Percentiles rank a stretch among this genome's conserved stretches.
Conservation (phyloP, 768 basidiomycete genomes). For the Lentinula raphanica region DNA sequence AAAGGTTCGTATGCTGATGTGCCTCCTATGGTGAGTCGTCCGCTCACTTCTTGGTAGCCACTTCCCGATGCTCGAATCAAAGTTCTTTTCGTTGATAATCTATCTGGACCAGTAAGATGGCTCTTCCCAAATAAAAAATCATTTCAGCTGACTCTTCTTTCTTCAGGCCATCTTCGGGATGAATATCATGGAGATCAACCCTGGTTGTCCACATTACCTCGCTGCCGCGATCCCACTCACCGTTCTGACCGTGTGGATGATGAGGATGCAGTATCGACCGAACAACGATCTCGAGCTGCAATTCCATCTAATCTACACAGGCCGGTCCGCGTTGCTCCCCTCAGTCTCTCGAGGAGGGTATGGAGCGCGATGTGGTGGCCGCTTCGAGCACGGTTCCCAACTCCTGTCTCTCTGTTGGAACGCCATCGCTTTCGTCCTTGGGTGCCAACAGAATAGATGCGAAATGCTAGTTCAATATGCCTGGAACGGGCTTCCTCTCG, state of each 20-base stretch:
- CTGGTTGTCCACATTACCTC: slow-evolving; percentile 26
- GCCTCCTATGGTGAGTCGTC: background rate
- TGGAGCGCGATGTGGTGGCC: slow-evolving; percentile 3
- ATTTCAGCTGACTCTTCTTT: background rate
- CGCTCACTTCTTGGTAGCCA: slow-evolving; percentile 11
- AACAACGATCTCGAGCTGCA: background rate
- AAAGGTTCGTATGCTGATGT: slow-evolving; percentile 11
- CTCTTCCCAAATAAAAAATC: background rate
- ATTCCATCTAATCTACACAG: background rate
- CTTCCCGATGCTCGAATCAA: slow-evolving; percentile 22
- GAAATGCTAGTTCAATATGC: too few relatives aligned
- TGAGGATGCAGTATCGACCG: slow-evolving; percentile 33
- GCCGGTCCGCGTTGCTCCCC: background rate
- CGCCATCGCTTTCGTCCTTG: too few relatives aligned
- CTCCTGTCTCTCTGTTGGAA: too few relatives aligned
- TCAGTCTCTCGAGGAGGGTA: background rate
- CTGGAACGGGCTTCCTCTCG: too few relatives aligned
- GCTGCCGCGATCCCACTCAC: slow-evolving; percentile 37
- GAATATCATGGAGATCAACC: slow-evolving; percentile 45
- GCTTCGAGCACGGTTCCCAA: background rate
- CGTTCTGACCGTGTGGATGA: slow-evolving; percentile 37
- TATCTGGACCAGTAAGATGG: slow-evolving; percentile 26
- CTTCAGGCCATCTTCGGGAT: slow-evolving; percentile 48
- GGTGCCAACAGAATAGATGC: too few relatives aligned
- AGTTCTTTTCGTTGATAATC: slow-evolving; percentile 31